These are phyloP conservation scores for Vitis rupestris DNA, from an alignment of 164 flowering plant genomes.

Conservation along the genomic window DNA sequence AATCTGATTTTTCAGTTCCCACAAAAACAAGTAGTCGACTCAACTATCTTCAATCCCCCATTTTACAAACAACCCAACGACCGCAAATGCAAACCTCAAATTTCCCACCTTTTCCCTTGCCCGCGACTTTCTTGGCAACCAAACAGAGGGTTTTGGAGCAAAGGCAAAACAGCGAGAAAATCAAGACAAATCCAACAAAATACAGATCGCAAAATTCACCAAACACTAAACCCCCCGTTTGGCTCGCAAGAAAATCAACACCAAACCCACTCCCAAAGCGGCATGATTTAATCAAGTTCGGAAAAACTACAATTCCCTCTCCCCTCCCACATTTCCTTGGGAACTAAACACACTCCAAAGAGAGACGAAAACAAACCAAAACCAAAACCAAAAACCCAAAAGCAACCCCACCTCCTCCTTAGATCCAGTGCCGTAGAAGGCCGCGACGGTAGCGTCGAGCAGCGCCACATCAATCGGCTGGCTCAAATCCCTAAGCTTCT, in stretches of 20 bases:
- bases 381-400: background rate
- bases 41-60: background rate
- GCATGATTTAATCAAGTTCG: background rate
- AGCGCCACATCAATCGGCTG: slow-evolving; percentile 85
- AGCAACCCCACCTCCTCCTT: slow-evolving; percentile 73
- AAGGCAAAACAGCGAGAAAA: background rate
- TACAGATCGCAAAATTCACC: slow-evolving; percentile 1
- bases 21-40: background rate
- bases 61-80: background rate
- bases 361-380: background rate
- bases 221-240: background rate
- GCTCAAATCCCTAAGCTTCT: slow-evolving; percentile 86
- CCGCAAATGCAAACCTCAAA: background rate
- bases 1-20: background rate
- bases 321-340: background rate
- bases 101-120: background rate
- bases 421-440: slow-evolving; percentile 99
- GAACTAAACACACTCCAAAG: background rate
- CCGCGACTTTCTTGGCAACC: background rate
- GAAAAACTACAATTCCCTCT: background rate
- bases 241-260: background rate
- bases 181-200: background rate
- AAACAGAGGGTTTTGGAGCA: background rate
- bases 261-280: background rate
- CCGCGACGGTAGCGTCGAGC: slow-evolving; percentile 97